phyloP scores from a whole-genome alignment of 2,329 filamentous ascomycete genomes.

The Penicillium expansum region DNA sequence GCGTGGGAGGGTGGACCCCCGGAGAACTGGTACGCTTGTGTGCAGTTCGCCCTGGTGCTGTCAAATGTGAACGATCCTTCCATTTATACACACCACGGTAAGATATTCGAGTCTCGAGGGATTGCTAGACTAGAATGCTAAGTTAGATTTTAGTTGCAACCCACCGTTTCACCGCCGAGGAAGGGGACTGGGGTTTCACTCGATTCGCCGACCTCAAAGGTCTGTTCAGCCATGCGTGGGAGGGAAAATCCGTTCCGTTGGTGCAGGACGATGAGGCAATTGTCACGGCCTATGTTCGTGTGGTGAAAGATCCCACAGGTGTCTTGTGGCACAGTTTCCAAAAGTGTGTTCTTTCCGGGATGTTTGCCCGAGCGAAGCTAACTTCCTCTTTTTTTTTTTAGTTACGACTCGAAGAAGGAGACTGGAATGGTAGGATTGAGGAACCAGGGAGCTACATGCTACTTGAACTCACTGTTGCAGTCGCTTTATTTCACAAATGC shows the following conservation, averaged over 20 bases:
- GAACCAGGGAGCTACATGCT: constrained; percentile 93
- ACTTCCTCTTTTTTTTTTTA: constrained; percentile 43
- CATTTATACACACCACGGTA: constrained; percentile 71
- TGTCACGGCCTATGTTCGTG: constrained; percentile 48
- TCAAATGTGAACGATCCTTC: constrained; percentile 94
- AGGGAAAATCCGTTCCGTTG: constrained; percentile 60
- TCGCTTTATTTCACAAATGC: constrained; percentile 85
- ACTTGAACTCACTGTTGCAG: constrained; percentile 79
- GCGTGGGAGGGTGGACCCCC: constrained; percentile 76
- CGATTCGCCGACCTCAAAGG: constrained; percentile 83
- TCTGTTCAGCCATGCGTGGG: constrained; percentile 77
- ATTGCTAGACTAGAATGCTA: background rate
- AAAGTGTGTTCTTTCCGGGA: constrained; percentile 32
- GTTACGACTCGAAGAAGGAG: constrained; percentile 98
- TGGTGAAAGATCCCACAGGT: constrained; percentile 50
- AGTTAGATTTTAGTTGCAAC: constrained; percentile 59
- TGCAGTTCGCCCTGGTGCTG: constrained; percentile 89
- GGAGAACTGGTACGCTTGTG: constrained; percentile 93
- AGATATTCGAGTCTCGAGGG: constrained; percentile 19
- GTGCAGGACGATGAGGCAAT: constrained; percentile 49
- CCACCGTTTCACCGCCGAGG: constrained; percentile 92
- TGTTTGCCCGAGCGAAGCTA: background rate
- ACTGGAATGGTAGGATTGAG: constrained; percentile 95
- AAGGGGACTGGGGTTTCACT: constrained; percentile 99
- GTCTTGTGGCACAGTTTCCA: constrained; percentile 50